Evolutionary conservation across 257 asterid species (phyloP), one percentile per base, ranked within the genome.

Genomic region (Solanum dulcamara): DNA sequence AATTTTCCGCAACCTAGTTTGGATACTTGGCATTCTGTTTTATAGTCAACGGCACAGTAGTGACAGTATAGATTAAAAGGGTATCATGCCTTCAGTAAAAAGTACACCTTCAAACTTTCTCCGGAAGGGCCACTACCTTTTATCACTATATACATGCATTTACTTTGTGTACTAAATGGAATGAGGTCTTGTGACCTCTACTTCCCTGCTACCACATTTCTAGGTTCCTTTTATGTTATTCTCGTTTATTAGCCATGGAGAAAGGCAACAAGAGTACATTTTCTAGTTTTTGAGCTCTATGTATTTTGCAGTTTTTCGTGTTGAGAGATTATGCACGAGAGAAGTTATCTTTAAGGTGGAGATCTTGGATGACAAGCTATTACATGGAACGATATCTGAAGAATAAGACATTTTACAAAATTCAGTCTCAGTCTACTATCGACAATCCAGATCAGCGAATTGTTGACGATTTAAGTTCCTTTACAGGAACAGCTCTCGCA

Each of bases 401-500:
- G 93, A 91, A 96, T 87, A 94, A 87, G 89, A 91, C 92, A 10
- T 93, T 94, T 85, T 96, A 94, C 86, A 93, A 91, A 86, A 91
- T 94, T 92, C 99, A 94, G 88, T 92, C 98, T 46, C 99, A 92
- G 86, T 96, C 97, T 18, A 89, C 93, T 38, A 92, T 94, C 55
- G 99, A 96, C 89, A 96, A 96, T 86, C 99, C 99, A 40, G 99
- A 96, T 89, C 99, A 96, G 90, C 92, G 98, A 85, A 96, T 96
- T 87, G 99, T 94, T 84, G 98, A 96, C 44, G 99, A 96, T 90
- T 89, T 96, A 81, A 96, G 96, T 90, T 90, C 99, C 89, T 96
- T 96, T 88, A 94, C 99, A 0, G 94, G 97, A 91, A 93, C 98
- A 59, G 94, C 98, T 86, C 96, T 94, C 71, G 92, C 99, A 71